Evolutionary conservation across 2,329 filamentous ascomycete species (phyloP), one percentile per base, ranked within the genome.

Genomic region (Beauveria rudraprayagi): DNA sequence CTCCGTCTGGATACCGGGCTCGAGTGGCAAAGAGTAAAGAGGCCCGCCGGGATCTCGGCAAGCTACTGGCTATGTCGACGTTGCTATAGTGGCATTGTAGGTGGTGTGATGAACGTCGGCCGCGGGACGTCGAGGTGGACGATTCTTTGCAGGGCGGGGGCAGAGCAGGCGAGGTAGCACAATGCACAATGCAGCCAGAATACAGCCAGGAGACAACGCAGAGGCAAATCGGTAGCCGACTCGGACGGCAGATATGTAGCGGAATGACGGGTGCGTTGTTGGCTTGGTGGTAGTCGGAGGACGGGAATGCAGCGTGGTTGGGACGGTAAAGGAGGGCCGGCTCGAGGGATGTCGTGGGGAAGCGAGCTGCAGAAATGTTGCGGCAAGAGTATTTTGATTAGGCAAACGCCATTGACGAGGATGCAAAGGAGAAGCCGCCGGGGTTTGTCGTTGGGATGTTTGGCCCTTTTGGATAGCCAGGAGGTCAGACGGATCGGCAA

Each of bases 1-100:
- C 48, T 57, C 60, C 60, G 51, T 34, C 30, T 41, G 50, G 58
- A 61, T 34, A 61, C 58, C 22, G 58, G 58, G 58, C 58, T 61
- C 58, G 26, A 17, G 7, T 11, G 40, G 28, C 16, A 7, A 17
- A 44, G 26, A 24, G 47, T 24, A 10, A 47, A 26, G 30, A 58
- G 17, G 46, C 47, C 46, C 51, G 56, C 44, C 28, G 17, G 56
- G 28, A 41, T 50, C 9, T 14, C 24, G 50, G 46, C 34, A 37
- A 41, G 55, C 47, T 52, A 24, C 14, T 52, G 56, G 17, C 11
- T 11, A 14, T 19, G 28, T 37, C 10, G n/a, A 22, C 17, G n/a
- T 58, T 57, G 55, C 55, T 50, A 57, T 57, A 50, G 55, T 57
- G 46, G 55, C 55, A 57, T 57, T 48, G 55, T 48, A 17, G 37